A percentile compares a stretch with the other conserved stretches of the same genome.
phyloP scores from a whole-genome alignment of 495 filamentous ascomycete species.

The Neurospora cerealis region DNA sequence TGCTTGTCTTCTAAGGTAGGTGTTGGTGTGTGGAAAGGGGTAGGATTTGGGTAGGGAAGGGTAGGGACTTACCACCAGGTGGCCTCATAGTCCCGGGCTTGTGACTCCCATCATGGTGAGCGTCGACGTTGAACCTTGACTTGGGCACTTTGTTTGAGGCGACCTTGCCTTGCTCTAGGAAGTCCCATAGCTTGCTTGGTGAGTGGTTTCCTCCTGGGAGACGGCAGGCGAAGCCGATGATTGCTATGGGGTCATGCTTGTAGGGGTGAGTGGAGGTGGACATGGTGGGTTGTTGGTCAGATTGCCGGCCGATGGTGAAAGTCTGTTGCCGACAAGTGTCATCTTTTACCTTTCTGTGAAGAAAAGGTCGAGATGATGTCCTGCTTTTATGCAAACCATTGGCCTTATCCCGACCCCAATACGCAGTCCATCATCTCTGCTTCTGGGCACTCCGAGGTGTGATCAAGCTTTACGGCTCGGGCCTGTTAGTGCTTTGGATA shows the following conservation, averaged over 20 bases:
- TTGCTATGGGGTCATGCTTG: slow-evolving; percentile 10
- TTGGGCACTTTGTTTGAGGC: slow-evolving; percentile 1
- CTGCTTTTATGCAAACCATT: neutral
- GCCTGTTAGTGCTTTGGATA: neutral
- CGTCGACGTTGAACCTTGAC: slow-evolving; percentile 6
- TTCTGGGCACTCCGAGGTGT: neutral
- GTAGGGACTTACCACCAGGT: slow-evolving; percentile 8
- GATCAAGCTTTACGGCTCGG: neutral
- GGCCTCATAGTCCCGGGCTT: slow-evolving; percentile 9
- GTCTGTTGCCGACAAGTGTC: neutral
- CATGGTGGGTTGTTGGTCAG: neutral
- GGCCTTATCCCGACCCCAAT: neutral
- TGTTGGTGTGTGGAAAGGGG: no score
- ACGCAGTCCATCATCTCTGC: neutral
- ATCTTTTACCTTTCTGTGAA: neutral
- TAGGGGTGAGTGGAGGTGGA: neutral
- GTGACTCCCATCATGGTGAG: slow-evolving; percentile 9
- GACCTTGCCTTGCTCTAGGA: slow-evolving; percentile 5
- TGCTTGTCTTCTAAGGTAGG: no score
- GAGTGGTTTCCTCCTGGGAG: slow-evolving; percentile 11
- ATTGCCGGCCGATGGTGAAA: neutral
- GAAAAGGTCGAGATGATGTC: neutral
- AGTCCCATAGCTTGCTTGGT: slow-evolving; percentile 12
- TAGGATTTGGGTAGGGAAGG: no score
- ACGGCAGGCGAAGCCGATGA: slow-evolving; percentile 14